Percentiles rank a stretch among this genome's conserved stretches.
Conservation (phyloP, 192 early-diverging fungal species). For the Coemansia sp. region DNA sequence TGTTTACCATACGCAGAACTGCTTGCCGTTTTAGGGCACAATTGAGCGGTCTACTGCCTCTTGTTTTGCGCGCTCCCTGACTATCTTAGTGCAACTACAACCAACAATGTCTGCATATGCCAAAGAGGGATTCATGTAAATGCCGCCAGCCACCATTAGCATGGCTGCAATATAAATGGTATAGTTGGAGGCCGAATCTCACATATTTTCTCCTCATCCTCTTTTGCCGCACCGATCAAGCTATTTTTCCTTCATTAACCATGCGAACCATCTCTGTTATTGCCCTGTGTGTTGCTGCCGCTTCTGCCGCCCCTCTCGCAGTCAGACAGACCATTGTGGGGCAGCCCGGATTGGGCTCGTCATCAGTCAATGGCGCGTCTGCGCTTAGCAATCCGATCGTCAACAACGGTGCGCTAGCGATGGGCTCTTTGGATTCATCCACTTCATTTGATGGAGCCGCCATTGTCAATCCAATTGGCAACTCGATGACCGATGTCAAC, state of each 20-base stretch:
- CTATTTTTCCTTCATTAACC: slow-evolving; percentile 3
- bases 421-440: slow-evolving; percentile 33
- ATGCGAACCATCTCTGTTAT: slow-evolving; percentile 27
- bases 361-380: slow-evolving; percentile 40
- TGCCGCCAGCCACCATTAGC: neutral
- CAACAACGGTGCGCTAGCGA: slow-evolving; percentile 36
- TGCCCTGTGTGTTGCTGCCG: slow-evolving; percentile 15
- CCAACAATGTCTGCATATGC: neutral
- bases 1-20: neutral
- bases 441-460: slow-evolving; percentile 35
- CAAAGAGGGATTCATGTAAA: no score
- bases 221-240: no score
- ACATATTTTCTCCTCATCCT: no score
- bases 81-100: neutral
- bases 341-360: slow-evolving; percentile 18
- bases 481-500: slow-evolving; percentile 29
- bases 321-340: slow-evolving; percentile 39
- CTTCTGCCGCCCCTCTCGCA: slow-evolving; percentile 30
- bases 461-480: slow-evolving; percentile 28
- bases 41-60: slow-evolving; percentile 2
- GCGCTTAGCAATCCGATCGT: slow-evolving; percentile 35
- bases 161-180: slow-evolving; percentile 4
- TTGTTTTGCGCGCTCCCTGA: neutral
- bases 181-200: neutral
- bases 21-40: slow-evolving; percentile 4